Percentiles rank a stretch among this genome's conserved stretches.
phyloP scores from a whole-genome alignment of 1,284 basidiomycete genomes.

The Marasmius fiardii region DNA sequence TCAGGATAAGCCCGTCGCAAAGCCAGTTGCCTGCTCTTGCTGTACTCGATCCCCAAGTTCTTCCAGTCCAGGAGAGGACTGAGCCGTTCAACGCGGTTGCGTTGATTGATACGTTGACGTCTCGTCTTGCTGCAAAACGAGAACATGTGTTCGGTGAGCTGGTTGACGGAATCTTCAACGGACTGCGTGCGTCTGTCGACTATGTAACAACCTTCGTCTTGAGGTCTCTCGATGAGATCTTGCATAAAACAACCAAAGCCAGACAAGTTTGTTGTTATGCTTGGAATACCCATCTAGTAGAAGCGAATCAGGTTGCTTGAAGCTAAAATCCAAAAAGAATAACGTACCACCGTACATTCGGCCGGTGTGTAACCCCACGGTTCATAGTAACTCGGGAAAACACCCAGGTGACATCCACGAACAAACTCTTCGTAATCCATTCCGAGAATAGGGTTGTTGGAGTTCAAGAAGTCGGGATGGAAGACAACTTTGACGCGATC shows the following conservation, averaged over 20 bases:
- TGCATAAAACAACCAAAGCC: slow-evolving; percentile 99
- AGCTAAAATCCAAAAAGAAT: not conserved
- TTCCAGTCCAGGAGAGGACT: slow-evolving; percentile 97
- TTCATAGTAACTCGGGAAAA: slow-evolving; percentile 96
- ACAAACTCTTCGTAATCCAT: slow-evolving; percentile 99
- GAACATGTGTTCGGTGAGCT: slow-evolving; percentile 73
- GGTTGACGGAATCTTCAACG: slow-evolving; percentile 88
- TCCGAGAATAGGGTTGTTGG: slow-evolving; percentile 95
- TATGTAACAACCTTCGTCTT: slow-evolving; percentile 91
- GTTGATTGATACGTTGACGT: slow-evolving; percentile 96
- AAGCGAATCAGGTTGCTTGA: slow-evolving; percentile 5
- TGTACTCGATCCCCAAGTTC: slow-evolving; percentile 95
- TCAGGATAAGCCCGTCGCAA: slow-evolving; percentile 95
- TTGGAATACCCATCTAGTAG: slow-evolving; percentile 91
- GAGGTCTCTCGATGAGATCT: slow-evolving; percentile 91
- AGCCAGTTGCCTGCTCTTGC: slow-evolving; percentile 91
- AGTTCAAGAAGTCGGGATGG: slow-evolving; percentile 98
- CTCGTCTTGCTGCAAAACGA: slow-evolving; percentile 86
- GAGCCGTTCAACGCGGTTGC: slow-evolving; percentile 94
- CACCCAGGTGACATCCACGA: slow-evolving; percentile 94
- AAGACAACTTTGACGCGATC: slow-evolving; percentile 95
- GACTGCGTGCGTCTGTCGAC: slow-evolving; percentile 90
- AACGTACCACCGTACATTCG: slow-evolving; percentile 77
- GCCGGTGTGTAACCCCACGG: slow-evolving; percentile 92
- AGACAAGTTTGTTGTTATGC: slow-evolving; percentile 94